phyloP scores from a whole-genome alignment of 441 rosid genomes.

The Adansonia grandidieri region DNA sequence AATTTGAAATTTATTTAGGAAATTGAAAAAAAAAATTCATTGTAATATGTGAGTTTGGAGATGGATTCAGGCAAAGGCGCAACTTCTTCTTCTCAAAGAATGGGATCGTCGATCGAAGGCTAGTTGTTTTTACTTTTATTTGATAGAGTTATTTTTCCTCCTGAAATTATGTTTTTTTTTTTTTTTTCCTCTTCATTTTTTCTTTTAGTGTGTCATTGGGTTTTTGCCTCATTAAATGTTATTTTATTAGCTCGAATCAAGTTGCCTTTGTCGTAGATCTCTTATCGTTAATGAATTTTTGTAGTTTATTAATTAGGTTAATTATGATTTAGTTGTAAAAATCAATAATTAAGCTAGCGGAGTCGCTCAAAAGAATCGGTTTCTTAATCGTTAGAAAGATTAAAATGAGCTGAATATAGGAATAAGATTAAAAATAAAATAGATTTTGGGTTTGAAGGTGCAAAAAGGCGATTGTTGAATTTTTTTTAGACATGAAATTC shows the following conservation, averaged over 20 bases:
- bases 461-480: background rate
- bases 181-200: background rate
- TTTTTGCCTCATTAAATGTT: background rate
- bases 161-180: background rate
- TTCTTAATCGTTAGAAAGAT: background rate
- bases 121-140: slow-evolving; percentile 5
- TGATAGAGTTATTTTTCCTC: background rate
- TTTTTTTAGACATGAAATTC: background rate
- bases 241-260: background rate
- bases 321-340: background rate
- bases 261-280: background rate
- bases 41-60: background rate
- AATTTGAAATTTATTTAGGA: background rate
- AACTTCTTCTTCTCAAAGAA: slow-evolving; percentile 15
- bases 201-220: background rate
- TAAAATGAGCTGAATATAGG: background rate
- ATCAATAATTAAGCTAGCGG: background rate
- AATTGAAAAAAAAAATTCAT: background rate
- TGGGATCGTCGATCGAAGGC: slow-evolving; percentile 40
- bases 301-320: background rate
- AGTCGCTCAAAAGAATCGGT: too few relatives aligned
- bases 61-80: slow-evolving; percentile 17
- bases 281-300: background rate
- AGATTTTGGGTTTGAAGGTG: background rate
- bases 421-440: background rate